Base-by-base conservation (phyloP, 768 basidiomycete genomes). In the Sporobolomyces phaffii region DNA sequence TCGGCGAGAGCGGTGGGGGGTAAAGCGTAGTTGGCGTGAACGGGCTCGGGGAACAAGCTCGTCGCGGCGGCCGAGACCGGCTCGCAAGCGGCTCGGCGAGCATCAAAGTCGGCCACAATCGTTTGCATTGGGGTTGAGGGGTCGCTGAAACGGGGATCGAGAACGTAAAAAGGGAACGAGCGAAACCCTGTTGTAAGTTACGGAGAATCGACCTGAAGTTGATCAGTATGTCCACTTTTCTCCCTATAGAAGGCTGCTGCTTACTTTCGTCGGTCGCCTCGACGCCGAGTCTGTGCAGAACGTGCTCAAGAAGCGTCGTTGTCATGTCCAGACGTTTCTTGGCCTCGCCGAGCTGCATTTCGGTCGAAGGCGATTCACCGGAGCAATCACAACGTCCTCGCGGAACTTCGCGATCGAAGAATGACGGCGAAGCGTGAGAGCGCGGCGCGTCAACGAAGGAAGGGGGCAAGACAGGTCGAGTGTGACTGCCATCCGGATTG, bases 241-340 rank as follows among this genome's bases (percentile, higher is more conserved):
- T n/a, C n/a, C n/a, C n/a, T n/a, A n/a, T n/a, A 33, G 34, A 50
- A 28, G 34, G 7, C 18, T 20, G 26, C 5, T 9, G n/a, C 47
- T 60, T 15, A 40, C 50, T 41, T 28, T 41, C 38, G 26, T 40
- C 50, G 36, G 13, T 10, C 40, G 18, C 34, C 20, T 40, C 88
- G 14, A 88, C 84, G 0, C 84, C 89, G 47, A 88, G 86, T 26
- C 89, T 80, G 77, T 91, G 91, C 74, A 90, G 89, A 77, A 85
- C 85, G 76, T 92, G 90, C 6, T 87, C 88, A 77, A 92, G 91
- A 76, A 91, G 89, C 88, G 89, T 90, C 5, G 85, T 87, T 78
- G 91, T 88, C 40, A 87, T 85, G 74, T 89, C 86, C 17, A 56
- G 40, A 2, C 54, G 86, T 83, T 69, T 88, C 84, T 75, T 90